A percentile compares a stretch with the other conserved stretches of the same genome.
phyloP scores from a whole-genome alignment of 441 rosid genomes.

The Omphalea diandra region DNA sequence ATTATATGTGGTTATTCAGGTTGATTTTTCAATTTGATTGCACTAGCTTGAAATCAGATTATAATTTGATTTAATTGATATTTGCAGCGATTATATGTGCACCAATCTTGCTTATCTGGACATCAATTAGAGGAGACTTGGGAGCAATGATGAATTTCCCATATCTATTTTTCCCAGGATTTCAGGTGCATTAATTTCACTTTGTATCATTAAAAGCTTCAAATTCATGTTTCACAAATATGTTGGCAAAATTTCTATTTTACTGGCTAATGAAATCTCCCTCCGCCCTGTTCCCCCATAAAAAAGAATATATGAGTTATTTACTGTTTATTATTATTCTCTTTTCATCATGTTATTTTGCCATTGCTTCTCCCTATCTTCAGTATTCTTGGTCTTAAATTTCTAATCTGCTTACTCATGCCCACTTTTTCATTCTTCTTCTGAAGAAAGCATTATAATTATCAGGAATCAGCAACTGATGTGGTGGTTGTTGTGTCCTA shows the following conservation, averaged over 20 bases:
- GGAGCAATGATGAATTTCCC: conserved; percentile 54
- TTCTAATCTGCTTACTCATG: too few species aligned
- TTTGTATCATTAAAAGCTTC: conserved; percentile 2
- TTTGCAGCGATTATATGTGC: conserved; percentile 67
- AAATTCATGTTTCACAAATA: neutral
- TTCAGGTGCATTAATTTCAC: conserved; percentile 54
- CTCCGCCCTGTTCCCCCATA: neutral
- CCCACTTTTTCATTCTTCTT: too few species aligned
- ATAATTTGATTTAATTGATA: conserved; percentile 9
- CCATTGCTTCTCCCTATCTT: too few species aligned
- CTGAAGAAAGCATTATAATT: too few species aligned
- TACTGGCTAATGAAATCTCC: neutral
- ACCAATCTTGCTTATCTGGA: conserved; percentile 79
- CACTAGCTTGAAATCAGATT: neutral
- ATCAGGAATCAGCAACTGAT: too few species aligned
- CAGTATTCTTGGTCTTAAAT: too few species aligned
- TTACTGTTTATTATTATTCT: too few species aligned
- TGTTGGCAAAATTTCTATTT: neutral
- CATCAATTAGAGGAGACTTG: conserved; percentile 73
- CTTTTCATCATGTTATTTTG: too few species aligned
- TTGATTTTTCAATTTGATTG: neutral
- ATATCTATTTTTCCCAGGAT: conserved; percentile 59
- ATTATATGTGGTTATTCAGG: neutral
- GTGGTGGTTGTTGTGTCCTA: too few species aligned
- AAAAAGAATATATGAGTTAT: too few species aligned